Evolutionary conservation across 2,329 filamentous ascomycete genomes (phyloP).

Genomic region (Pseudocercospora fuligena): DNA sequence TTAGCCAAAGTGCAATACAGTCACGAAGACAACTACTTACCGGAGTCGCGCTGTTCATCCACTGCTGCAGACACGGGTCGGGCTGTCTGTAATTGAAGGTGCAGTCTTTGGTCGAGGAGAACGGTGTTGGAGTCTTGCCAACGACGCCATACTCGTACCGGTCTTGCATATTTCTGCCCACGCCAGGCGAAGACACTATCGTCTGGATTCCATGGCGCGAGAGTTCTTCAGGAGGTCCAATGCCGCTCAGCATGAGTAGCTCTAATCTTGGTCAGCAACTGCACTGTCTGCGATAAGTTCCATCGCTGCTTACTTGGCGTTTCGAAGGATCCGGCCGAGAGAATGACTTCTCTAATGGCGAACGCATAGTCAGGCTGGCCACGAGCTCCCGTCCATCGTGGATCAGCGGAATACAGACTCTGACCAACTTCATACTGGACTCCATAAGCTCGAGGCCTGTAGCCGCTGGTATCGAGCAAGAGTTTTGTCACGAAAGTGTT

Average conservation of each 20-base stretch:
- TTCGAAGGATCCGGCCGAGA: conserved; percentile 63
- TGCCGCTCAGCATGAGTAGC: conserved; percentile 67
- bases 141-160: conserved; percentile 61
- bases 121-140: conserved; percentile 44
- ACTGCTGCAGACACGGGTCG: conserved; percentile 39
- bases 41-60: conserved; percentile 24
- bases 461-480: conserved; percentile 60
- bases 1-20: background rate
- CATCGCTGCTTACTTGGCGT: conserved; percentile 55
- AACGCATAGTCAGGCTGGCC: conserved; percentile 48
- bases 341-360: conserved; percentile 53
- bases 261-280: conserved; percentile 43
- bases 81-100: conserved; percentile 38
- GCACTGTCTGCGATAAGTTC: background rate
- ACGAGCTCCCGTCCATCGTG: conserved; percentile 36
- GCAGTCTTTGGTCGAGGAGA: conserved; percentile 47
- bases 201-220: conserved; percentile 58
- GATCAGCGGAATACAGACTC: conserved; percentile 47
- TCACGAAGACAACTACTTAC: background rate
- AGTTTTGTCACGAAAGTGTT: conserved; percentile 71
- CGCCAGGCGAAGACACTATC: conserved; percentile 62
- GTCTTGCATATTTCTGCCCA: conserved; percentile 69
- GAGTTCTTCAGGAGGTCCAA: conserved; percentile 62
- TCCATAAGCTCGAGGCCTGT: conserved; percentile 52
- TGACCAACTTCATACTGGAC: conserved; percentile 50